Base-by-base conservation (phyloP, 2,329 filamentous ascomycete genomes). In the Waltergamsia citrina region DNA sequence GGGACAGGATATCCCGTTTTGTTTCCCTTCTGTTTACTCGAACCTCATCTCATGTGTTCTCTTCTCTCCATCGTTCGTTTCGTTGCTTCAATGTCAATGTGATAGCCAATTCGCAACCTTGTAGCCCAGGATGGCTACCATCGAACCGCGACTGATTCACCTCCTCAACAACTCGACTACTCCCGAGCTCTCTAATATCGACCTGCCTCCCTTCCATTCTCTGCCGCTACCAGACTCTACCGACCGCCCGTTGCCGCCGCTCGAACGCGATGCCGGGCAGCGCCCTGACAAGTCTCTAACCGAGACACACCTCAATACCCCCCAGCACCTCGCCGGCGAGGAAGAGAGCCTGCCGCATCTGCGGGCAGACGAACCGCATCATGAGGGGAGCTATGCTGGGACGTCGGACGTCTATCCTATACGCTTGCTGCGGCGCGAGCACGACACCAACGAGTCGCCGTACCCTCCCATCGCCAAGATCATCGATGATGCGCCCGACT, bases 111-210 rank as follows among this genome's bases (percentile, higher is more conserved):
- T 20, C 17, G 23, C 12, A n/a, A 28, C 31, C 24, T 21, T n/a
- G 26, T 11, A 23, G 33, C 33, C 33, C 26, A 35, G 12, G 57
- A 76, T 76, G 71, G 71, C 72, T 45, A 78, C 73, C 50, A 79
- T 79, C 58, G 75, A 80, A 66, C 75, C 75, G 50, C 71, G 74
- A 50, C 63, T 80, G 44, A 80, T 78, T 51, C 73, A 78, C 52
- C 58, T 79, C 43, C 62, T 79, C 48, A 79, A 79, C 54, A 69
- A 74, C 47, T 65, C 63, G 32, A 62, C 62, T 27, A 61, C 62
- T 41, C 64, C 67, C 29, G 63, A 63, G 43, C 57, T 60, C 45
- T 61, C 57, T 46, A 62, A 65, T 41, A 57, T 66, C 47, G 69
- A 73, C 39, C 63, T 76, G 3, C 72, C 74, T 24, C 66, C 73